These are phyloP conservation scores for Fusarium sp. DNA, from an alignment of 2,329 filamentous ascomycete genomes.

Conservation along the genomic window DNA sequence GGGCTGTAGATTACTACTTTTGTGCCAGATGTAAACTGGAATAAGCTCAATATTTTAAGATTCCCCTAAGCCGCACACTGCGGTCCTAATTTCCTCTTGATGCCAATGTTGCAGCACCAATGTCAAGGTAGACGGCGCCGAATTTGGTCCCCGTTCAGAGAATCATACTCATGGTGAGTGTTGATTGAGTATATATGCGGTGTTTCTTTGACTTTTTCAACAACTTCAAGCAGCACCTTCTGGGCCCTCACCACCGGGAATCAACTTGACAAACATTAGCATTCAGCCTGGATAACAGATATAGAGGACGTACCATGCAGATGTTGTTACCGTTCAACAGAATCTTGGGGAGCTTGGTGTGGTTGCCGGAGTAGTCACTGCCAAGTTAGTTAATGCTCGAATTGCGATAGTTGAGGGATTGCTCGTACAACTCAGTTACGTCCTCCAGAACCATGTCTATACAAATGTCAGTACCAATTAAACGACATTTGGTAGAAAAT, in stretches of 20 bases:
- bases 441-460: conserved; percentile 98
- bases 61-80: conserved; percentile 19
- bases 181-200: conserved; percentile 7
- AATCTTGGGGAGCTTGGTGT: conserved; percentile 93
- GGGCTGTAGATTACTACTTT: conserved; percentile 42
- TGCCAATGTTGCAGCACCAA: conserved; percentile 11
- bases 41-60: conserved; percentile 36
- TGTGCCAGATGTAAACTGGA: conserved; percentile 29
- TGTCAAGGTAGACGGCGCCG: background rate
- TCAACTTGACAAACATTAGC: conserved; percentile 66
- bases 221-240: conserved; percentile 47
- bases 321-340: conserved; percentile 98
- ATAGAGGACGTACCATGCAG: conserved; percentile 83
- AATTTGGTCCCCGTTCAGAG: background rate
- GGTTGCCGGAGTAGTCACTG: conserved; percentile 90
- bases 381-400: conserved; percentile 38
- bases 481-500: background rate
- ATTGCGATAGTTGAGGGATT: background rate
- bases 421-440: conserved; percentile 89
- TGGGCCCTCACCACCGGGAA: conserved; percentile 81
- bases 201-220: conserved; percentile 11
- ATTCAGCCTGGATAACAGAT: background rate
- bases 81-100: conserved; percentile 16
- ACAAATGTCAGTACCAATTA: conserved; percentile 37
- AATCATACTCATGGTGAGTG: conserved; percentile 1